These are phyloP conservation scores for Pezicula radicicola DNA, from an alignment of 2,329 filamentous ascomycete species.

Conservation along the genomic window DNA sequence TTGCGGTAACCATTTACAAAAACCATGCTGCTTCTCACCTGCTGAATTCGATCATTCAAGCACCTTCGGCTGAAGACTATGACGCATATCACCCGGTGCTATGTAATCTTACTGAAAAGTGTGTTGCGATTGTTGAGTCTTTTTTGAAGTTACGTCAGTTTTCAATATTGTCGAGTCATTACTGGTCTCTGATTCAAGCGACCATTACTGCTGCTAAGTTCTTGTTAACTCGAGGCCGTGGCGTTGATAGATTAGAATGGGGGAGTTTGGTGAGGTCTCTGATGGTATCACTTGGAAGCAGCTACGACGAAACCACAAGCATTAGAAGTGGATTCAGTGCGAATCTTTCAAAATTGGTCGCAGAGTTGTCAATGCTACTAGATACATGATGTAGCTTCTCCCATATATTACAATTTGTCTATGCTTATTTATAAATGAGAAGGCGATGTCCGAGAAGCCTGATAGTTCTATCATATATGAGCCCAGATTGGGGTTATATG, in stretches of 20 bases:
- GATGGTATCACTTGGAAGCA: not conserved
- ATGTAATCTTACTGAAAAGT: not conserved
- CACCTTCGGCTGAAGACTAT: not conserved
- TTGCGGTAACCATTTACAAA: not conserved
- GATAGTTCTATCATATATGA: no score
- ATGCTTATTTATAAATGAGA: no score
- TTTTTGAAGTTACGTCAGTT: not conserved
- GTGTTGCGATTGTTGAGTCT: not conserved
- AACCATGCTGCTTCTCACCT: not conserved
- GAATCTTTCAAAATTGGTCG: not conserved
- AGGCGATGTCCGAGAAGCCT: no score
- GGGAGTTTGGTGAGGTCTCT: not conserved
- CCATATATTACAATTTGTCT: not conserved
- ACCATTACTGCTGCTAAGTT: not conserved
- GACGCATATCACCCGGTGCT: not conserved
- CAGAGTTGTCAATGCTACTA: not conserved
- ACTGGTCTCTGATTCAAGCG: conserved; percentile 1
- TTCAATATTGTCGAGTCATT: conserved; percentile 1
- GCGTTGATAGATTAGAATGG: not conserved
- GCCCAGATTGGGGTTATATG: not conserved
- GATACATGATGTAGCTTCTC: not conserved
- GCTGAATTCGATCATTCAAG: not conserved
- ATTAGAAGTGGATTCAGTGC: not conserved
- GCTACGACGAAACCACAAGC: not conserved
- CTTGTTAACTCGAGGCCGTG: not conserved